A percentile compares a stretch with the other conserved stretches of the same genome.
Evolutionary conservation across 108 stramenopile genomes (phyloP).

Genomic region (Cyclotella baltica): DNA sequence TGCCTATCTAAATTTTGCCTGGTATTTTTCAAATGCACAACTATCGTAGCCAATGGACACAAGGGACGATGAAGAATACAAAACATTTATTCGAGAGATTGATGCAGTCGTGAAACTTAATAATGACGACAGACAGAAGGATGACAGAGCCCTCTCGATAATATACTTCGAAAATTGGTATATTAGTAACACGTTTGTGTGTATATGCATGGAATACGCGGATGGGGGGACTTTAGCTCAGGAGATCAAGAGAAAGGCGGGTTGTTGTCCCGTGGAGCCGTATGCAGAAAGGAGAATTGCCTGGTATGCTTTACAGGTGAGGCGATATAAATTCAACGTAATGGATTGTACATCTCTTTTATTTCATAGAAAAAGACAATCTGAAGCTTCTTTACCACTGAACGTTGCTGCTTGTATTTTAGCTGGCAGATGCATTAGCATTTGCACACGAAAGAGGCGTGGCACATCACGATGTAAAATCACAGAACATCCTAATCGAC

Average conservation of each 20-base stretch:
- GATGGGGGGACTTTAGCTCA: conserved; percentile 52
- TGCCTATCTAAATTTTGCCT: background rate
- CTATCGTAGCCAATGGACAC: conserved; percentile 29
- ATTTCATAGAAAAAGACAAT: too few relatives aligned
- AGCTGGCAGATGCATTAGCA: conserved; percentile 34
- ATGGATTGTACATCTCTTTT: too few relatives aligned
- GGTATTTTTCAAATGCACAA: too few relatives aligned
- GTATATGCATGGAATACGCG: conserved; percentile 51
- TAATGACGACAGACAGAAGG: conserved; percentile 4
- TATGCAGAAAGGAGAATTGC: conserved; percentile 52
- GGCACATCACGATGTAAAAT: conserved; percentile 49
- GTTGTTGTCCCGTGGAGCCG: conserved; percentile 14
- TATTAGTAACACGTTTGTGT: conserved; percentile 30
- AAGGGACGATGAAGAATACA: conserved; percentile 42
- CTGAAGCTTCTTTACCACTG: too few relatives aligned
- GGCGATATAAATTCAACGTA: too few relatives aligned
- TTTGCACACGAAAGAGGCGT: conserved; percentile 48
- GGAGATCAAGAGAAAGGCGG: conserved; percentile 35
- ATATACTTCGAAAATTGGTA: conserved; percentile 53
- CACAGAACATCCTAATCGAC: conserved; percentile 51
- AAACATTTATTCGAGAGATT: conserved; percentile 37
- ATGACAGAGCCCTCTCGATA: conserved; percentile 34
- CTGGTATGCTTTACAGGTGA: conserved; percentile 54
- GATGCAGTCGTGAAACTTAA: conserved; percentile 41
- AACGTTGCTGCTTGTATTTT: too few relatives aligned